Evolutionary conservation across 768 basidiomycete genomes (phyloP).

Genomic region (Lentinus tigrinus): DNA sequence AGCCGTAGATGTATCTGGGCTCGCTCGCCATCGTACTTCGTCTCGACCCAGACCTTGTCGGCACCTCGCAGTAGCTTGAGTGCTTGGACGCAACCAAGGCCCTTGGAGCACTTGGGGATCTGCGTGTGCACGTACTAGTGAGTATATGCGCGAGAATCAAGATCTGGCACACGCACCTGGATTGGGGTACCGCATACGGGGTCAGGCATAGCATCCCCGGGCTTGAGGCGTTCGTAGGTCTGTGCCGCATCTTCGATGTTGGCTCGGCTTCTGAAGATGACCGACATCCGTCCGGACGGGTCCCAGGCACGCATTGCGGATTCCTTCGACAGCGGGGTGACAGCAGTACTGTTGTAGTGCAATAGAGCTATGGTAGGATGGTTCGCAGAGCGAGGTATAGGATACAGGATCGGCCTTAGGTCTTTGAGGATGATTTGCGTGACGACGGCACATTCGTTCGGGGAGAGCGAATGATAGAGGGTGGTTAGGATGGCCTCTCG

Average conservation of each 20-base stretch:
- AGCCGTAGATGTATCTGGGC: slow-evolving; percentile 85
- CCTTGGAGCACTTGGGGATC: slow-evolving; percentile 87
- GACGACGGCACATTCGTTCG: slow-evolving; percentile 64
- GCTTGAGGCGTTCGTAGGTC: slow-evolving; percentile 30
- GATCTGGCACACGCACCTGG: slow-evolving; percentile 41
- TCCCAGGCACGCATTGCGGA: slow-evolving; percentile 79
- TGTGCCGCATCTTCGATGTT: slow-evolving; percentile 55
- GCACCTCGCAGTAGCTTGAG: slow-evolving; percentile 42
- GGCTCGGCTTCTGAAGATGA: slow-evolving; percentile 53
- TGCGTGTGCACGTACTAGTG: slow-evolving; percentile 22
- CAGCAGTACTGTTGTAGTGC: slow-evolving; percentile 55
- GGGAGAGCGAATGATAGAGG: slow-evolving; percentile 60
- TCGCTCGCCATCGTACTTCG: slow-evolving; percentile 94
- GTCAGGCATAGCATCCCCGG: slow-evolving; percentile 21
- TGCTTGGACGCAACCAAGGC: slow-evolving; percentile 56
- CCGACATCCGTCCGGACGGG: slow-evolving; percentile 48
- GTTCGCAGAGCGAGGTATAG: slow-evolving; percentile 43
- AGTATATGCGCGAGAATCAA: background rate
- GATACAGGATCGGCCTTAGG: slow-evolving; percentile 75
- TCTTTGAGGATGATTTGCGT: slow-evolving; percentile 91
- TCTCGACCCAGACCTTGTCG: slow-evolving; percentile 76
- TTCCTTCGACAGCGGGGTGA: slow-evolving; percentile 52
- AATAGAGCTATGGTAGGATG: slow-evolving; percentile 52
- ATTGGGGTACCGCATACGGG: slow-evolving; percentile 62
- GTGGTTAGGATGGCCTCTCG: slow-evolving; percentile 43